Base-by-base conservation (phyloP, 1,284 basidiomycete genomes). In the Cerioporus squamosus region DNA sequence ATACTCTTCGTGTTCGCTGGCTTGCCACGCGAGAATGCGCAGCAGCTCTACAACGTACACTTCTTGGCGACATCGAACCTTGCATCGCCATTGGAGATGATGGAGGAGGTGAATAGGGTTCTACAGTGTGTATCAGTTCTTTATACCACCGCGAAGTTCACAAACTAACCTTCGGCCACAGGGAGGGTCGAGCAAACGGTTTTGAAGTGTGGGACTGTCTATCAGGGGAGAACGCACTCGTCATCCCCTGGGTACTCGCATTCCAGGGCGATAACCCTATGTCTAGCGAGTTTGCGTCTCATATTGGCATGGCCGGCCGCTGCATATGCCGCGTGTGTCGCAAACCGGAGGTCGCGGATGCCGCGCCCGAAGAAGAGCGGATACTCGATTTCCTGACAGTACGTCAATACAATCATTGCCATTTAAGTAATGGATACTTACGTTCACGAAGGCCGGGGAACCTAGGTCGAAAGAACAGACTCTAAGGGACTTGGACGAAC, bases 261-360 rank as follows among this genome's bases (percentile, higher is more conserved):
- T 5, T 79, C 1, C 69, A 74, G 2, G 76, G 78, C 0, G 76
- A 80, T 55, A 80, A 80, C 60, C 79, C 77, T 0, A 81, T 80
- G 79, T 73, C 77, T 42, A 79, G 77, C 44, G 76, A 80, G 54
- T 67, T 80, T 53, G 67, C 75, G 0, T 77, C 70, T 31, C 79
- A 81, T 44, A 75, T 79, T 51, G 77, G 79, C 0, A 57, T 79
- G 8, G 51, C 44, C 2, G 77, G 75, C 0, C 77, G 75, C 39
- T 70, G 63, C 23, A 76, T 79, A 48, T 81, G 79, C 61, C 71
- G 75, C 0, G 50, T 52, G 0, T 81, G 78, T 51, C 54, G n/a
- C n/a, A n/a, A n/a, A n/a, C n/a, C n/a, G n/a, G n/a, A n/a, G n/a
- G n/a, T n/a, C n/a, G n/a, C n/a, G n/a, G n/a, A n/a, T n/a, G n/a